These are phyloP conservation scores for Picochlorum sp. DNA, from an alignment of 139 green algal genomes.

Conservation along the genomic window DNA sequence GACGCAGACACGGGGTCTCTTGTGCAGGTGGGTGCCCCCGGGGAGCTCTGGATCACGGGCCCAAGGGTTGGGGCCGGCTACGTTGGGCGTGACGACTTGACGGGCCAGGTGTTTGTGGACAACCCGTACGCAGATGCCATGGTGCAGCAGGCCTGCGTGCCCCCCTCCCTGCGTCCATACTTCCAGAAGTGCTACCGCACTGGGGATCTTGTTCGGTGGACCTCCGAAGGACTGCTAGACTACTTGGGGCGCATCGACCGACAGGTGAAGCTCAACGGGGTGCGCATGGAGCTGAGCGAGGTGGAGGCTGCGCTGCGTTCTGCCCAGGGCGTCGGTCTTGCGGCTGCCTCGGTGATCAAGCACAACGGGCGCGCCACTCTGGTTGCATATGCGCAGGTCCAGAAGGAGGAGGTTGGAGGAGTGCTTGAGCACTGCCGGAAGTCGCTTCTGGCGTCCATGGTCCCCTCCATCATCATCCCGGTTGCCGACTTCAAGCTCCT, in stretches of 20 bases:
- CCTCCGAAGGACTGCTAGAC: slow-evolving; percentile 15
- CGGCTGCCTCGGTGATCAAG: neutral
- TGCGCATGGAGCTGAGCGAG: slow-evolving; percentile 47
- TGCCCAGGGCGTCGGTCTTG: neutral
- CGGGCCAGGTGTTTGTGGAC: slow-evolving; percentile 24
- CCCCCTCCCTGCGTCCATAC: neutral
- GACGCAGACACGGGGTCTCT: neutral
- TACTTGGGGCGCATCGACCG: slow-evolving; percentile 33
- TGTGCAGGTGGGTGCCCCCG: slow-evolving; percentile 1
- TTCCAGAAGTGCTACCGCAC: slow-evolving; percentile 7
- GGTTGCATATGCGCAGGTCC: neutral
- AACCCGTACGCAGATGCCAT: slow-evolving; percentile 26
- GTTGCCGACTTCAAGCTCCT: slow-evolving; percentile 5
- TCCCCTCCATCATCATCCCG: slow-evolving; percentile 4
- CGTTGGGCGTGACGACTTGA: slow-evolving; percentile 16
- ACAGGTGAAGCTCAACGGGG: slow-evolving; percentile 44
- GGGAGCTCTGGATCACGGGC: slow-evolving; percentile 36
- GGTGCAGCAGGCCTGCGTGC: slow-evolving; percentile 6
- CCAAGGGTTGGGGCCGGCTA: slow-evolving; percentile 33
- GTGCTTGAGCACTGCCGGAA: neutral
- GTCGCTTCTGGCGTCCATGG: slow-evolving; percentile 8
- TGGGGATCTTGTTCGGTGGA: slow-evolving; percentile 32
- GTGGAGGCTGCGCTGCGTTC: slow-evolving; percentile 17
- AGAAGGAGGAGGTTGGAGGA: neutral
- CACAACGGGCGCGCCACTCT: neutral